phyloP scores from a whole-genome alignment of 2,329 filamentous ascomycete species.

The Coleophoma cylindrospora region DNA sequence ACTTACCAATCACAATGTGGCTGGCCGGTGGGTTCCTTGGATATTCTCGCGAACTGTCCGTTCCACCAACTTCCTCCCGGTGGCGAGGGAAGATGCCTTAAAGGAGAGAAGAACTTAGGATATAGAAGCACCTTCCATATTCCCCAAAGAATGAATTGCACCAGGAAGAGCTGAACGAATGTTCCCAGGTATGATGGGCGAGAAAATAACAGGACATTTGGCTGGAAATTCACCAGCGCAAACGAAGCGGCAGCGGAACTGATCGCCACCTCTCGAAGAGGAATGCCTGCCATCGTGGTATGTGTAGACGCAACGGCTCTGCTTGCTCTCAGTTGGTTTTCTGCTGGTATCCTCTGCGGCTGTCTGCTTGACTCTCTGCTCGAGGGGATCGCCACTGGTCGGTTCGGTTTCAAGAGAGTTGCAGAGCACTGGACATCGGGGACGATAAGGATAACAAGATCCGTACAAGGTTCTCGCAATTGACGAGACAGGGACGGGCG shows the following conservation, averaged over 20 bases:
- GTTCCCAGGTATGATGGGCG: constrained; percentile 30
- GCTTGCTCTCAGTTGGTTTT: no score
- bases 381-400: no score
- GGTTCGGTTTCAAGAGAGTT: no score
- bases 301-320: no score
- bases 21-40: constrained; percentile 32
- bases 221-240: constrained; percentile 1
- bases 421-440: no score
- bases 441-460: no score
- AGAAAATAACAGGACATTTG: constrained; percentile 18
- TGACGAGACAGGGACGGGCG: no score
- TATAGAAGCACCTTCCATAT: constrained; percentile 35
- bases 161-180: constrained; percentile 31
- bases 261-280: neutral
- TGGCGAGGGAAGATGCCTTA: constrained; percentile 1
- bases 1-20: constrained; percentile 30
- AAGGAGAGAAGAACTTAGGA: neutral
- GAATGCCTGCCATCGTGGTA: neutral
- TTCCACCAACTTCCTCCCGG: constrained; percentile 36
- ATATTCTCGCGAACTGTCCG: constrained; percentile 35
- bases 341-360: no score
- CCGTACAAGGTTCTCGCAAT: no score
- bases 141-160: constrained; percentile 28
- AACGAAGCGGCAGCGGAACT: neutral
- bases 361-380: no score